These are phyloP conservation scores for Basidioascus undulatus DNA, from an alignment of 768 basidiomycete genomes.

Conservation along the genomic window DNA sequence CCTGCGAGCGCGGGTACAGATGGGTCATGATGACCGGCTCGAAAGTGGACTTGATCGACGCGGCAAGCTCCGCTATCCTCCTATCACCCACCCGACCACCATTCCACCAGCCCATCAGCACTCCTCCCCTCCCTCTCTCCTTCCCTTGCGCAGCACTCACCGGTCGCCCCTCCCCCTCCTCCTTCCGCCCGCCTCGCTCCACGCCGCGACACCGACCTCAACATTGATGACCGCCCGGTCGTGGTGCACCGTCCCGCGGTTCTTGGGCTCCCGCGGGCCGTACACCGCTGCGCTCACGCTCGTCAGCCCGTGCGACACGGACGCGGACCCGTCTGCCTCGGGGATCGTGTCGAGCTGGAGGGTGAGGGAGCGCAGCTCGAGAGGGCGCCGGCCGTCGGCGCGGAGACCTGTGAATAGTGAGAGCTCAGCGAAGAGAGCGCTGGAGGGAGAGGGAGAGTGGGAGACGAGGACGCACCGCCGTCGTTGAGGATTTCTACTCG, in stretches of 20 bases:
- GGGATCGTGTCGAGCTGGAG: slow-evolving; percentile 46
- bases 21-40: slow-evolving; percentile 78
- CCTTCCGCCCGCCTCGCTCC: slow-evolving; percentile 50
- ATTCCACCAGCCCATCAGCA: neutral
- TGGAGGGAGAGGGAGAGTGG: no score
- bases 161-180: slow-evolving; percentile 62
- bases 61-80: slow-evolving; percentile 63
- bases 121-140: neutral
- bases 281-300: slow-evolving; percentile 68
- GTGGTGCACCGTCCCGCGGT: slow-evolving; percentile 38
- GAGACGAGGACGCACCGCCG: no score
- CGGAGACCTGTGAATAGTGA: no score
- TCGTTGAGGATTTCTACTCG: no score
- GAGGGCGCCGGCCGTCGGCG: slow-evolving; percentile 77
- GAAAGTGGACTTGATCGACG: slow-evolving; percentile 77
- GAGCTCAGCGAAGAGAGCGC: no score
- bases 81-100: slow-evolving; percentile 21
- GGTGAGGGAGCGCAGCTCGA: slow-evolving; percentile 58
- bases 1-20: slow-evolving; percentile 80
- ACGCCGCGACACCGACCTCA: slow-evolving; percentile 64
- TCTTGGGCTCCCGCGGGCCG: slow-evolving; percentile 72
- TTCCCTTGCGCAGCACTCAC: slow-evolving; percentile 26
- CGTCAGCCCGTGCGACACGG: slow-evolving; percentile 69
- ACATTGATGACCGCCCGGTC: slow-evolving; percentile 77
- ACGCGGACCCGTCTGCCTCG: slow-evolving; percentile 65